Base-by-base conservation (phyloP, 805 yeast species). In the Wickerhamomyces pijperi region DNA sequence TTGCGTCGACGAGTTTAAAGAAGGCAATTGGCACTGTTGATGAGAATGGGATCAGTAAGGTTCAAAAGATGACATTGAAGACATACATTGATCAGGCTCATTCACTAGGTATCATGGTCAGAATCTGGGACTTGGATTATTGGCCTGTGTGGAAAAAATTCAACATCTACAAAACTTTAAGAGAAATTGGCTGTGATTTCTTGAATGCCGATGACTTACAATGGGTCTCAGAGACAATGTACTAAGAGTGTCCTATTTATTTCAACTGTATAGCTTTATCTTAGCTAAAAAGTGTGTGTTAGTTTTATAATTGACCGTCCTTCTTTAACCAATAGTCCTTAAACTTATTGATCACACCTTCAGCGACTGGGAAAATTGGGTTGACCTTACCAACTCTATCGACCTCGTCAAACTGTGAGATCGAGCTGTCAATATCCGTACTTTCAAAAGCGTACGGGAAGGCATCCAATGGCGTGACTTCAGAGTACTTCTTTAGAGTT, bases 71-170 rank as follows among this genome's bases (percentile, higher is more conserved):
- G 7, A 44, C 43, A 17, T 57, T 74, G 34, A 61, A 63, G 18
- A 37, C 25, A 3, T 38, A 40, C 15, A 49, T 62, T 13, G 43
- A 47, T 2, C 34, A 44, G 9, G 81, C 84, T 46, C 25, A 21
- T 21, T 48, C 55, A 3, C 44, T 56, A 36, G 73, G 74, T 12
- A 53, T 79, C 33, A 63, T 65, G 47, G 76, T 87, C 0, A 62
- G 92, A 43, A 59, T 81, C 32, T 82, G 92, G 90, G 88, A 79
- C 21, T 76, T 75, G 14, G 73, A 82, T 2, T 67, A 68, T 50
- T 82, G 88, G 88, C 90, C 92, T 9, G 56, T 60, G 3, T 45
- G 52, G 17, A 56, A 63, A 31, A 65, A 73, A 44, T 54, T 70
- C 32, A 53, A 56, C 4, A 64, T 78, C 32, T 72, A 78, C 72